Evolutionary conservation across 768 basidiomycete species (phyloP).

Genomic region (Nidula microcarpa): DNA sequence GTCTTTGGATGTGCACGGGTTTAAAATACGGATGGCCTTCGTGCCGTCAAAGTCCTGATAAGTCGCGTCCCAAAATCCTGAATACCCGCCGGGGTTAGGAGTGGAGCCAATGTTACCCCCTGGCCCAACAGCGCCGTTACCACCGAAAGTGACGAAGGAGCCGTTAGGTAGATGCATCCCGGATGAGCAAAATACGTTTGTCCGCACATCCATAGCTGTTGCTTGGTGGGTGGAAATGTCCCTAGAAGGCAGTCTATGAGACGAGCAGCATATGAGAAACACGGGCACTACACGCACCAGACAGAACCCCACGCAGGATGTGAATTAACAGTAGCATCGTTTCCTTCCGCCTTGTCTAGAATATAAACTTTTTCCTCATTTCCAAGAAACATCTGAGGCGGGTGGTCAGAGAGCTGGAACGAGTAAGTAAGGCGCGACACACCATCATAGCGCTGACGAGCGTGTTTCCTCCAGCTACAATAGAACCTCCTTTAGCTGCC

Average conservation of each 20-base stretch:
- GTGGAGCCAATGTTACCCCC: slow-evolving; percentile 58
- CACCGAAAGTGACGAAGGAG: slow-evolving; percentile 72
- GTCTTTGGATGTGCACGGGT: slow-evolving; percentile 58
- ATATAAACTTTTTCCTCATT: slow-evolving; percentile 82
- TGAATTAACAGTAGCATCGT: slow-evolving; percentile 57
- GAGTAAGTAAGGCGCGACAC: slow-evolving; percentile 14
- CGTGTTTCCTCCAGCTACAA: slow-evolving; percentile 42
- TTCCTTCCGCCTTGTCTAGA: slow-evolving; percentile 87
- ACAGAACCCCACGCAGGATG: slow-evolving; percentile 76
- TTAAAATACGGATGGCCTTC: slow-evolving; percentile 75
- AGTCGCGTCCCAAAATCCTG: slow-evolving; percentile 55
- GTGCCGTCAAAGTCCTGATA: slow-evolving; percentile 84
- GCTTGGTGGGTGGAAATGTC: slow-evolving; percentile 59
- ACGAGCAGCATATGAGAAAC: not conserved
- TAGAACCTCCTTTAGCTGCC: slow-evolving; percentile 38
- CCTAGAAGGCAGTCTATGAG: slow-evolving; percentile 25
- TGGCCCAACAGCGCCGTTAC: slow-evolving; percentile 70
- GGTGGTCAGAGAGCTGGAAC: slow-evolving; percentile 2
- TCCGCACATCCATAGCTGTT: slow-evolving; percentile 64
- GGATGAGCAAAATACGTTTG: slow-evolving; percentile 80
- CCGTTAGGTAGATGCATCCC: slow-evolving; percentile 83
- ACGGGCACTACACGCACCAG: slow-evolving; percentile 36
- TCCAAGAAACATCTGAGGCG: slow-evolving; percentile 70
- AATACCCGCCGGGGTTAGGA: slow-evolving; percentile 37
- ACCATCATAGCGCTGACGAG: slow-evolving; percentile 54